Conservation (phyloP, 345 rosid species). For the Lumnitzera racemosa region DNA sequence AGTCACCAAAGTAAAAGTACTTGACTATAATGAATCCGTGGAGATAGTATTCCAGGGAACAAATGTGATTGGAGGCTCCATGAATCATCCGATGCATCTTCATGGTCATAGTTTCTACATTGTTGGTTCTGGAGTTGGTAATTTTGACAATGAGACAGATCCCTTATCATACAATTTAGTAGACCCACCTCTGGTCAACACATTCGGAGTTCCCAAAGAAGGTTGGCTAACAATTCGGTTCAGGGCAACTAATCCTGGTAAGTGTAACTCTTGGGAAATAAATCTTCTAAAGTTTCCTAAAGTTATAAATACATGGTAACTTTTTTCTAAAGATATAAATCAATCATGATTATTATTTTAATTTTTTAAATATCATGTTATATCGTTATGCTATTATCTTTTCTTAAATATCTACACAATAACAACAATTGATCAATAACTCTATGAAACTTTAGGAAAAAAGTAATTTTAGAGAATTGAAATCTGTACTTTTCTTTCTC, state of each 20-base stretch:
- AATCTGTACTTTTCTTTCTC: no score
- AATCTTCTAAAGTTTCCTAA: no score
- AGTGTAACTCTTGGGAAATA: background rate
- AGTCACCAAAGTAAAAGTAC: conserved; percentile 12
- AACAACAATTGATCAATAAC: no score
- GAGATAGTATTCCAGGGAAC: conserved; percentile 30
- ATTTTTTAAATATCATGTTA: no score
- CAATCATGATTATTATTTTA: no score
- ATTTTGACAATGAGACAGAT: background rate
- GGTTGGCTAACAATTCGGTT: conserved; percentile 27
- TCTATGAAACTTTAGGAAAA: no score
- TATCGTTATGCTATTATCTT: no score
- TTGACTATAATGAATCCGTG: conserved; percentile 19
- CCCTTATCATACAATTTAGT: background rate
- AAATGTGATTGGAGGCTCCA: conserved; percentile 6
- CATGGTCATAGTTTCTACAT: conserved; percentile 32
- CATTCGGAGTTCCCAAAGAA: conserved; percentile 11
- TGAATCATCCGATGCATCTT: conserved; percentile 32
- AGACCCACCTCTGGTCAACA: conserved; percentile 4
- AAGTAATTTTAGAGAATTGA: no score
- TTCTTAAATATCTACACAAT: no score
- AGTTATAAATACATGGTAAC: no score
- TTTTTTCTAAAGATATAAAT: no score
- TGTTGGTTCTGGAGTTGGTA: conserved; percentile 15
- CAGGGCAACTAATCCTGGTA: conserved; percentile 23